These are phyloP conservation scores for Komagataella pastoris DNA, from an alignment of 805 yeast genomes.

Conservation along the genomic window DNA sequence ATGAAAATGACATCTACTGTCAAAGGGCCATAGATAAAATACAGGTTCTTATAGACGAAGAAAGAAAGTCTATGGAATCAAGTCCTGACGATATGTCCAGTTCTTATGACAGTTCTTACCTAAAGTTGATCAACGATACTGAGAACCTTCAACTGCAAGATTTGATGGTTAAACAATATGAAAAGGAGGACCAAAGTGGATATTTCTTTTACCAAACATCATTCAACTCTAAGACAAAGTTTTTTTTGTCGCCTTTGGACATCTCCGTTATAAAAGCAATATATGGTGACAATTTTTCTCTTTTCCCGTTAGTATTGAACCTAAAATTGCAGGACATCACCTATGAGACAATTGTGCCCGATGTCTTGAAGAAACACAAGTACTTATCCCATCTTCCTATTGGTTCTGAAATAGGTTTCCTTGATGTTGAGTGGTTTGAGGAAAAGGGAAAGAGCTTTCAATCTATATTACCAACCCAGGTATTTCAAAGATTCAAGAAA, in stretches of 20 bases:
- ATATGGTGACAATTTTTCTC: constrained; percentile 41
- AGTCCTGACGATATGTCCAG: background rate
- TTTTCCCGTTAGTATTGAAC: constrained; percentile 54
- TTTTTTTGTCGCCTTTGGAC: constrained; percentile 68
- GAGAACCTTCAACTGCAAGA: constrained; percentile 1
- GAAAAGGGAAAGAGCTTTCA: constrained; percentile 1
- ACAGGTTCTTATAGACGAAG: constrained; percentile 24
- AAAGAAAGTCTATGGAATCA: background rate
- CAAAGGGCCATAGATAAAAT: constrained; percentile 44
- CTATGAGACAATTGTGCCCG: constrained; percentile 51
- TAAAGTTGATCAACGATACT: constrained; percentile 2
- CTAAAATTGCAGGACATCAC: constrained; percentile 58
- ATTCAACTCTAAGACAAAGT: constrained; percentile 52
- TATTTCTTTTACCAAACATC: constrained; percentile 72
- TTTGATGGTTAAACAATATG: constrained; percentile 1
- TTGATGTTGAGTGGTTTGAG: constrained; percentile 73
- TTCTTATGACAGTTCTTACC: background rate
- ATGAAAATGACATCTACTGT: constrained; percentile 43
- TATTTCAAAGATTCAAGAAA: constrained; percentile 30
- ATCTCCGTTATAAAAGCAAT: constrained; percentile 53
- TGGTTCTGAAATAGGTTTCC: constrained; percentile 72
- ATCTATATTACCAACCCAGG: constrained; percentile 24
- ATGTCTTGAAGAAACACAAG: constrained; percentile 46
- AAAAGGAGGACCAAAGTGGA: constrained; percentile 22
- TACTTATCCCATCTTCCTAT: constrained; percentile 72